These are phyloP conservation scores for Zasmidium citrigriseum DNA, from an alignment of 2,329 filamentous ascomycete species.

Conservation along the genomic window DNA sequence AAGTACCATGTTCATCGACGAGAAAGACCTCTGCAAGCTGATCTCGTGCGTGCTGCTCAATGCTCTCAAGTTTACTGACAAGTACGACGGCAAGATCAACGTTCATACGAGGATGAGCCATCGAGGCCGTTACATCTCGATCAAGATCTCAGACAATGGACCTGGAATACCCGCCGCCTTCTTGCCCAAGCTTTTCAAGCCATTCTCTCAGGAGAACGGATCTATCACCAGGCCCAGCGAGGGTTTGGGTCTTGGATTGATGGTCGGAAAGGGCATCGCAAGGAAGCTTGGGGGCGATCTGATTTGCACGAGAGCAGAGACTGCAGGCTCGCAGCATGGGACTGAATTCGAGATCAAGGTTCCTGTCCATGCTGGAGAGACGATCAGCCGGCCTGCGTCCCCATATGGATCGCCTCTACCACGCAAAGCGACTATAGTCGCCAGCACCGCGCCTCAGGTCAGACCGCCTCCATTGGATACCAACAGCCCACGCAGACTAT, in stretches of 20 bases:
- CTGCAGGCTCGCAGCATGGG: slow-evolving; percentile 60
- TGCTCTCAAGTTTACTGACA: slow-evolving; percentile 70
- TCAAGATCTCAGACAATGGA: slow-evolving; percentile 66
- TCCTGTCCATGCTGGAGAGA: slow-evolving; percentile 57
- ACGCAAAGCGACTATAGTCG: slow-evolving; percentile 19
- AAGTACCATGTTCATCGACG: slow-evolving; percentile 59
- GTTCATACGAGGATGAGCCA: slow-evolving; percentile 55
- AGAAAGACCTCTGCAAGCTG: slow-evolving; percentile 64
- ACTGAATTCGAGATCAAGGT: slow-evolving; percentile 70
- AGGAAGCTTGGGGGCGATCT: slow-evolving; percentile 70
- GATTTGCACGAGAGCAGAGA: slow-evolving; percentile 63
- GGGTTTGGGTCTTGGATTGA: slow-evolving; percentile 66
- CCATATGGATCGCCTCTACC: slow-evolving; percentile 51
- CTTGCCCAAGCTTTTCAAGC: slow-evolving; percentile 66
- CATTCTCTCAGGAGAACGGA: slow-evolving; percentile 69
- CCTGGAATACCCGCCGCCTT: slow-evolving; percentile 69
- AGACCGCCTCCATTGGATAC: slow-evolving; percentile 13
- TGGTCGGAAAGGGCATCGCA: slow-evolving; percentile 72
- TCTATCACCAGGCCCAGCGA: slow-evolving; percentile 68
- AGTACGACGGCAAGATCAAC: slow-evolving; percentile 56
- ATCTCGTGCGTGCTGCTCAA: slow-evolving; percentile 66
- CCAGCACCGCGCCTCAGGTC: slow-evolving; percentile 14
- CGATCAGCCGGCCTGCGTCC: slow-evolving; percentile 51
- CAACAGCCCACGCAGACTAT: slow-evolving; percentile 26
- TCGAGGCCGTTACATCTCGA: slow-evolving; percentile 55